Base-by-base conservation (phyloP, 129 eudicot genomes). In the Chrysanthemum makinoi region DNA sequence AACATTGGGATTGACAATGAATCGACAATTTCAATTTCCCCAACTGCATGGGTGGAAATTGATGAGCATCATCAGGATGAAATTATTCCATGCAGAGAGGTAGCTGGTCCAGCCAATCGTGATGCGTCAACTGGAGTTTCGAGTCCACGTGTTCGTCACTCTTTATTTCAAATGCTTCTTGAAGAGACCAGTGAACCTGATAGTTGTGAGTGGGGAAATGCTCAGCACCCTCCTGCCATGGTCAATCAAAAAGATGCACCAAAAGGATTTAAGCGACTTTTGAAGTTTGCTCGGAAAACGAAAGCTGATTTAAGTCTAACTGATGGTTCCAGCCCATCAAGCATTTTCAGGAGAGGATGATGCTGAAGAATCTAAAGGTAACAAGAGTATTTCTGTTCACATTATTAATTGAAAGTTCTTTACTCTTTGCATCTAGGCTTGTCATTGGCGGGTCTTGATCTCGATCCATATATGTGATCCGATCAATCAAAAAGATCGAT, bases 121-220 rank as follows among this genome's bases (percentile, higher is more conserved):
- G 75, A 22, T 75, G 85, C 71, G 48, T 71, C 80, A 12, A 77
- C 71, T 33, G 78, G 81, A 51, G 72, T 35, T 48, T 70, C 81
- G 5, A 91, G 89, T 71, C 86, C 96, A 19, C 96, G 99, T 28
- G 92, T 90, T 60, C 97, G 94, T 7, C 97, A 94, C 74, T 94
- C 99, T 53, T 80, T 94, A 24, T 94, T 96, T 62, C 99, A 94
- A 59, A 94, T 94, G 99, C 93, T 94, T 79, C 97, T 94, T 13
- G 90, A 94, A 72, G 99, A 94, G 83, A 94, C 80, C 49, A 86
- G 89, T 70, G 99, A 94, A 78, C 79, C 91, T 10, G 97, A 94
- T 67, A 69, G 79, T 58, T 72, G 81, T 72, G 99, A 94, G 69
- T 94, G 99, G 99, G 99, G 99, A 57, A 90, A 85, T 75, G 99